Evolutionary conservation across 2,329 filamentous ascomycete species (phyloP), one percentile per base, ranked within the genome.

Genomic region (Epichloe typhina): DNA sequence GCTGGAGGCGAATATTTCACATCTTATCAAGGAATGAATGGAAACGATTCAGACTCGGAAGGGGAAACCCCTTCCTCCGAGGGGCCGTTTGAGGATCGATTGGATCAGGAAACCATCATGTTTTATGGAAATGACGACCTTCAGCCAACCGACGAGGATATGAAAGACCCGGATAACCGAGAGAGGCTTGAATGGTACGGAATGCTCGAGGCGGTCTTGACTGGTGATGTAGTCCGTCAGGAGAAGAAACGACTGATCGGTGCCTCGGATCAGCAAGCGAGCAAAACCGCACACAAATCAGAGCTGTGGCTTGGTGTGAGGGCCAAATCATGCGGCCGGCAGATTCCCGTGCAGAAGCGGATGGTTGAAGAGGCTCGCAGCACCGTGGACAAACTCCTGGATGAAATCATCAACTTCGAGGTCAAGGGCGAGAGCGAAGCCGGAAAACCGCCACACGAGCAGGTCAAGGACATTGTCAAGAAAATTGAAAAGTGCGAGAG

Each of bases 111-210:
- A 64, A 91, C 88, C 17, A 82, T 95, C 62, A 82, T 97, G 64
- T 95, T 95, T 61, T 90, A 95, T 62, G 86, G 88, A 52, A 89
- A 91, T 61, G 88, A 96, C 60, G 85, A 93, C 57, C 79, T 88
- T 57, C 86, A 93, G 60, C 90, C 90, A 1, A 93, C 88, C 3
- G 76, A 88, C 23, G 93, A 97, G 61, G 93, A 98, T 65, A 69
- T 97, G 49, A 85, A 86, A 66, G 86, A 96, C 59, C 86, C 89
- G 1, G 82, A 83, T 55, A 96, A 90, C 62, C 79, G 90, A 54
- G 93, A 97, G 67, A 77, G 91, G 43, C 73, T 98, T 23, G 93
- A 98, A 68, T 98, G 93, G 93, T 90, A 98, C 68, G 88, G 88
- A 3, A 98, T 98, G 93, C 72, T 98, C 51, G 88, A 91, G 53